These are phyloP conservation scores for Chrysoporthe austroafricana DNA, from an alignment of 2,329 filamentous ascomycete species.

Conservation along the genomic window DNA sequence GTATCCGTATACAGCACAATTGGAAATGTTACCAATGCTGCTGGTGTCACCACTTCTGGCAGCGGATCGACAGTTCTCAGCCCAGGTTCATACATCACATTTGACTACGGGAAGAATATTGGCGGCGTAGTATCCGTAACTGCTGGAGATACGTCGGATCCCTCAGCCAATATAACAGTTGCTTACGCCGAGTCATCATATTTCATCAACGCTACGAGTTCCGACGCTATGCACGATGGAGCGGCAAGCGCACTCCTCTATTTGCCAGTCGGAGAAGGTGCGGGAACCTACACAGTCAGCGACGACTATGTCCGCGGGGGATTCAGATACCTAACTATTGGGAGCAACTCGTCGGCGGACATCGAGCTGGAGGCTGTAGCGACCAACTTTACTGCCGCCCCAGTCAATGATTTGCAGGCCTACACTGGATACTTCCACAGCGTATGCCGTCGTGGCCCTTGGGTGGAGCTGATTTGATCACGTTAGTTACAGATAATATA, in stretches of 20 bases:
- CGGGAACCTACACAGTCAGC: slow-evolving; percentile 11
- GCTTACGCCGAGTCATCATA: slow-evolving; percentile 16
- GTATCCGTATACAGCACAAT: slow-evolving; percentile 4
- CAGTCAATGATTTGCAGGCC: slow-evolving; percentile 38
- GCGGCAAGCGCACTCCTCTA: slow-evolving; percentile 3
- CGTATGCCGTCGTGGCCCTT: slow-evolving; percentile 36
- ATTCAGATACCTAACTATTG: slow-evolving; percentile 48
- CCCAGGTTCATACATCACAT: slow-evolving; percentile 29
- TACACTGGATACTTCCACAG: slow-evolving; percentile 36
- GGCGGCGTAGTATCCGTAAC: slow-evolving; percentile 7
- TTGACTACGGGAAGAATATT: slow-evolving; percentile 27
- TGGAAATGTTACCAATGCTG: slow-evolving; percentile 10
- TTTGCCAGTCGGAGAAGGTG: slow-evolving; percentile 2
- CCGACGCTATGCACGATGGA: slow-evolving; percentile 9
- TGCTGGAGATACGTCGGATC: not conserved
- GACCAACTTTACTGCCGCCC: slow-evolving; percentile 47
- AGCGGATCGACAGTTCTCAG: not conserved
- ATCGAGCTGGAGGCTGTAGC: slow-evolving; percentile 41
- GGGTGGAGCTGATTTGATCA: not conserved
- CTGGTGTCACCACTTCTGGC: not conserved
- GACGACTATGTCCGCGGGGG: slow-evolving; percentile 44
- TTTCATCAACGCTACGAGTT: slow-evolving; percentile 7
- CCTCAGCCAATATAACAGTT: not conserved
- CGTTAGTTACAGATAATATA: not conserved
- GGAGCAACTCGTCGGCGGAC: slow-evolving; percentile 44